These are phyloP conservation scores for Chaetomiaceae sp. DNA, from an alignment of 2,329 filamentous ascomycete genomes.

Conservation along the genomic window DNA sequence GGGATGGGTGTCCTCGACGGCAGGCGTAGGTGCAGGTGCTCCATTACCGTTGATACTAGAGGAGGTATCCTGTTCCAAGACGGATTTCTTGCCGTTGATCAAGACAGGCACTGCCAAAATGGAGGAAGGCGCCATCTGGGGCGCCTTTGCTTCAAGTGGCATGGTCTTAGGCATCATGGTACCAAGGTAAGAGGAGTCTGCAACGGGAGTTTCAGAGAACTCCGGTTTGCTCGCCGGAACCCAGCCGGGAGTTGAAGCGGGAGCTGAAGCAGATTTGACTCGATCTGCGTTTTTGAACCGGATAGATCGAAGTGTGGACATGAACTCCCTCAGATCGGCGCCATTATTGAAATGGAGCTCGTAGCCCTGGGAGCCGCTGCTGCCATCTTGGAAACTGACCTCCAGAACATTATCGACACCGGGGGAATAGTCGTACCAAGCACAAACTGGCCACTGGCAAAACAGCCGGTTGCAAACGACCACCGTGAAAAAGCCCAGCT, in stretches of 20 bases:
- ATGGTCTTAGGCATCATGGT: neutral
- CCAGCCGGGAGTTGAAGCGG: neutral
- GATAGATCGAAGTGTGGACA: neutral
- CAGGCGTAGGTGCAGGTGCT: too few species aligned
- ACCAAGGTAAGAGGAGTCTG: neutral
- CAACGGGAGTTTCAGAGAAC: neutral
- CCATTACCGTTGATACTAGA: too few species aligned
- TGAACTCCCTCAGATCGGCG: neutral
- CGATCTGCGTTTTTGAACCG: neutral
- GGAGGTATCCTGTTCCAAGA: neutral
- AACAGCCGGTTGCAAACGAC: neutral
- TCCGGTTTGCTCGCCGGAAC: neutral
- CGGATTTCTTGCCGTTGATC: neutral
- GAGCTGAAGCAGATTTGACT: neutral
- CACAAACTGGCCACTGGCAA: slow-evolving; percentile 13
- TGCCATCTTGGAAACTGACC: neutral
- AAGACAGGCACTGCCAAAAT: neutral
- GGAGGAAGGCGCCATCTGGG: neutral
- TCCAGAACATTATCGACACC: neutral
- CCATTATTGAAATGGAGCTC: neutral
- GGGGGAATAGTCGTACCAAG: slow-evolving; percentile 12
- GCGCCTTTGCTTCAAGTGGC: neutral
- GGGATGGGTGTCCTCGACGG: neutral
- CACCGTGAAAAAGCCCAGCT: slow-evolving; percentile 10
- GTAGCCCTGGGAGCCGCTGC: slow-evolving; percentile 4